Evolutionary conservation across 805 yeast genomes (phyloP).

Genomic region (Starmerella cellae): DNA sequence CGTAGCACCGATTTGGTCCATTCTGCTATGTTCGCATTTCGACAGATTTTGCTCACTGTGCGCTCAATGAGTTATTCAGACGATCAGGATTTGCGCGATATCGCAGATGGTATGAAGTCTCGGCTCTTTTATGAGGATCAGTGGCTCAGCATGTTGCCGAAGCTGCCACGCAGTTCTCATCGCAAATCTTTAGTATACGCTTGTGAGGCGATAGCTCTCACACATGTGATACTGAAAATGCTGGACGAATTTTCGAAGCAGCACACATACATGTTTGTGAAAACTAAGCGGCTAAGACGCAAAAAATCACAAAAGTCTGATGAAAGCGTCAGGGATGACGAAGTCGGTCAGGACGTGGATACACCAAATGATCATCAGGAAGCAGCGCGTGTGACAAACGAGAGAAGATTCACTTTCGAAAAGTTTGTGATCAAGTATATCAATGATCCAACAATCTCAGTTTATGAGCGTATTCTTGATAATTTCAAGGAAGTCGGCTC

Average conservation of each 20-base stretch:
- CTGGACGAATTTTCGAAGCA: constrained; percentile 54
- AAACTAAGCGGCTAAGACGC: constrained; percentile 31
- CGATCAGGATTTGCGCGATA: constrained; percentile 36
- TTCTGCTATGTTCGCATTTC: constrained; percentile 54
- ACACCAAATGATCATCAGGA: constrained; percentile 23
- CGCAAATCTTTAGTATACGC: constrained; percentile 52
- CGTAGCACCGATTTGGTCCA: constrained; percentile 48
- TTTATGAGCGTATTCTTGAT: constrained; percentile 49
- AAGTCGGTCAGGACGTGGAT: constrained; percentile 13
- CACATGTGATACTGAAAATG: constrained; percentile 50
- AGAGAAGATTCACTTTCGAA: constrained; percentile 37
- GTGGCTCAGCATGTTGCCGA: constrained; percentile 42
- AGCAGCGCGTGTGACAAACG: constrained; percentile 28
- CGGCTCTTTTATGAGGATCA: constrained; percentile 58
- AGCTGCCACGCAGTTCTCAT: constrained; percentile 49
- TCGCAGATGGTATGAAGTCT: constrained; percentile 47
- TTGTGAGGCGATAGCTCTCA: constrained; percentile 47
- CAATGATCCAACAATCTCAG: constrained; percentile 47
- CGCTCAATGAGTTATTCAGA: constrained; percentile 32
- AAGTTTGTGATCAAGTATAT: constrained; percentile 36
- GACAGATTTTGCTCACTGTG: constrained; percentile 41
- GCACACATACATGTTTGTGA: constrained; percentile 38
- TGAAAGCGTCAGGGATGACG: constrained; percentile 7
- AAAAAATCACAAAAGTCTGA: constrained; percentile 34
- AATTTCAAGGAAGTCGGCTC: constrained; percentile 50